These are phyloP conservation scores for Phytopythium helicoides DNA, from an alignment of 352 stramenopile genomes.

Conservation along the genomic window DNA sequence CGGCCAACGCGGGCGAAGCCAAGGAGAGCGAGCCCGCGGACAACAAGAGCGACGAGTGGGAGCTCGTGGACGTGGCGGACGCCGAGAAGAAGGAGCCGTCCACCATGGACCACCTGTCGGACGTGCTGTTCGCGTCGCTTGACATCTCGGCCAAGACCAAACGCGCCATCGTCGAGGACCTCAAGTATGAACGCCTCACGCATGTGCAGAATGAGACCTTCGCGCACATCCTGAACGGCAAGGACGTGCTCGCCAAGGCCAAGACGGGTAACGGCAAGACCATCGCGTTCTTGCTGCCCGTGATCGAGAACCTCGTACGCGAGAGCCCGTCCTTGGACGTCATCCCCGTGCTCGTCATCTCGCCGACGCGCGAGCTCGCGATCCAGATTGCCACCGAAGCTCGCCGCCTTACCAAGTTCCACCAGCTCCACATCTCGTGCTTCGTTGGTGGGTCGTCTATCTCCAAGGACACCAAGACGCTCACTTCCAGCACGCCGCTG, in stretches of 20 bases:
- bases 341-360: constrained; percentile 92
- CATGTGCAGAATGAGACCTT: constrained; percentile 89
- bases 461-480: constrained; percentile 45
- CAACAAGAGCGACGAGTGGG: constrained; percentile 1
- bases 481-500: constrained; percentile 36
- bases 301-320: constrained; percentile 77
- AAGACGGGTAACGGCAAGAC: constrained; percentile 92
- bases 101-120: constrained; percentile 52
- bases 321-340: constrained; percentile 60
- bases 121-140: constrained; percentile 52
- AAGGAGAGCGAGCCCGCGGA: background rate
- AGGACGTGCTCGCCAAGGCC: constrained; percentile 90
- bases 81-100: constrained; percentile 5
- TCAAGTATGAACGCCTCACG: constrained; percentile 88
- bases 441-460: constrained; percentile 92
- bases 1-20: constrained; percentile 7
- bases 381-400: constrained; percentile 93
- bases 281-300: constrained; percentile 79
- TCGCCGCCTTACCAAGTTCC: constrained; percentile 83
- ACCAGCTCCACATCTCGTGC: constrained; percentile 59
- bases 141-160: constrained; percentile 58
- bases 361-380: constrained; percentile 94
- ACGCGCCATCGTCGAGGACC: constrained; percentile 72
- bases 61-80: constrained; percentile 10
- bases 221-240: constrained; percentile 59